phyloP scores from a whole-genome alignment of 2,329 filamentous ascomycete genomes.

The Leptographium radiaticola region DNA sequence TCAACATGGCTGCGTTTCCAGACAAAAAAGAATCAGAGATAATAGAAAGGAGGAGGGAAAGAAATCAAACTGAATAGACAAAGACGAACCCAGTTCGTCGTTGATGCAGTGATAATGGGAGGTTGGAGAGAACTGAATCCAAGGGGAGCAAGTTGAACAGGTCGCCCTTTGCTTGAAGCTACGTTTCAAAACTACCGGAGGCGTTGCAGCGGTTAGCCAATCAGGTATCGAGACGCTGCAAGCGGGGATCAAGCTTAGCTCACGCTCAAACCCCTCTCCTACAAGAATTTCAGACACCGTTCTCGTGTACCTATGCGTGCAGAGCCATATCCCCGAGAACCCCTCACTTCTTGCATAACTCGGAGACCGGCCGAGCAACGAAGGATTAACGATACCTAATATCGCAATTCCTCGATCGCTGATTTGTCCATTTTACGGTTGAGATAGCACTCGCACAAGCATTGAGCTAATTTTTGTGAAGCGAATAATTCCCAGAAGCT shows the following conservation, averaged over 20 bases:
- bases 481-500: not conserved
- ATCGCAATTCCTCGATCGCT: not conserved
- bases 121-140: not conserved
- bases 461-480: not conserved
- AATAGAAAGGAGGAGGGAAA: not conserved
- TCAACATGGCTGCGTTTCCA: conserved; percentile 46
- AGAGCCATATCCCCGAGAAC: not conserved
- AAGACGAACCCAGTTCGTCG: not conserved
- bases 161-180: conserved; percentile 4
- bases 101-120: not conserved
- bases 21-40: not conserved
- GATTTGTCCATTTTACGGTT: not conserved
- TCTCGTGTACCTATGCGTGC: too few relatives aligned
- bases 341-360: not conserved
- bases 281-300: too few relatives aligned
- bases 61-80: not conserved
- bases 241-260: not conserved
- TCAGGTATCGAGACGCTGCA: not conserved
- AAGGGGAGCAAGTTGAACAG: not conserved
- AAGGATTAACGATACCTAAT: not conserved
- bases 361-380: not conserved
- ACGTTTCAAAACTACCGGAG: conserved; percentile 7
- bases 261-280: not conserved
- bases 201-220: not conserved
- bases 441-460: not conserved